A percentile compares a stretch with the other conserved stretches of the same genome.
Conservation (phyloP, 805 yeast genomes). For the Martiniozyma abietophila region DNA sequence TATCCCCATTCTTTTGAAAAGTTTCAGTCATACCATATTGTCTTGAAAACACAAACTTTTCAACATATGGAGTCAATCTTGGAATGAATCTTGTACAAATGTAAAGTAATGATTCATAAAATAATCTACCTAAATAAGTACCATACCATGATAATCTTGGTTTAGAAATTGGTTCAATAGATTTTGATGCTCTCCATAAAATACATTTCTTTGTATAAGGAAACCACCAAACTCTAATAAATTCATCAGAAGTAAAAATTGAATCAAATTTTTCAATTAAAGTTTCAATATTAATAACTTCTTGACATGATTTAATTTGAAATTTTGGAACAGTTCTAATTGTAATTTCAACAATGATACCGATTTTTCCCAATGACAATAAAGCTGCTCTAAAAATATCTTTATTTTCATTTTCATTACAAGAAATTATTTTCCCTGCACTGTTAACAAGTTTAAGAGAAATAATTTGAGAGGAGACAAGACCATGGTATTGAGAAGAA, state of each 20-base stretch:
- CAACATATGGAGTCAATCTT: conserved; percentile 73
- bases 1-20: conserved; percentile 38
- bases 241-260: conserved; percentile 86
- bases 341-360: conserved; percentile 80
- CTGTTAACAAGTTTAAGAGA: conserved; percentile 67
- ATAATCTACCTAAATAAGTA: conserved; percentile 62
- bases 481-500: conserved; percentile 85
- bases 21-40: conserved; percentile 77
- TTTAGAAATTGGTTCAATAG: conserved; percentile 50
- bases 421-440: conserved; percentile 58
- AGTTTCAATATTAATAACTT: conserved; percentile 69
- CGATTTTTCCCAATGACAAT: conserved; percentile 84
- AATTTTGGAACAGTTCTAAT: conserved; percentile 77
- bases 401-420: conserved; percentile 54
- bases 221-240: conserved; percentile 94
- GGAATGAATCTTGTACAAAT: conserved; percentile 67
- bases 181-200: conserved; percentile 82
- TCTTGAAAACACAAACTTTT: conserved; percentile 72
- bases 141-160: conserved; percentile 84
- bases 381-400: conserved; percentile 73
- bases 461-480: conserved; percentile 82
- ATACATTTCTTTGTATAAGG: conserved; percentile 84
- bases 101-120: conserved; percentile 76
- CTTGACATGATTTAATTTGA: conserved; percentile 72
- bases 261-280: conserved; percentile 64